Percentiles rank a stretch among this genome's conserved stretches.
Evolutionary conservation across 495 filamentous ascomycete species (phyloP).

Genomic region (Lichenothelia convexa): DNA sequence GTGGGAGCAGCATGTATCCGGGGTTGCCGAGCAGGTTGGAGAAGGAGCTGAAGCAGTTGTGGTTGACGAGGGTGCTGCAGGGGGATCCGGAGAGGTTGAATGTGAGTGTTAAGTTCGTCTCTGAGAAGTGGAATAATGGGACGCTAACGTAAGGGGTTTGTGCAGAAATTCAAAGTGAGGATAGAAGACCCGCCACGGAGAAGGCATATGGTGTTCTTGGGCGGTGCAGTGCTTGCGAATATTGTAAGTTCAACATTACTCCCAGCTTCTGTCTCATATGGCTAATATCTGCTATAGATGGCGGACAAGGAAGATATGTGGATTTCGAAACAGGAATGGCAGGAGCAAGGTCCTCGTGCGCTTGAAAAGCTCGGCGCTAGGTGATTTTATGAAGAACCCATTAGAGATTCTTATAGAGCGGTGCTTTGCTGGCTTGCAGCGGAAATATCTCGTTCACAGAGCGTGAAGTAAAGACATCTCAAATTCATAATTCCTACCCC

Average conservation of each 20-base stretch:
- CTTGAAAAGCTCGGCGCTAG: slow-evolving; percentile 84
- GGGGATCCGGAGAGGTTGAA: slow-evolving; percentile 82
- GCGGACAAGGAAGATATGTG: slow-evolving; percentile 98
- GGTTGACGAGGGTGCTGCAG: slow-evolving; percentile 78
- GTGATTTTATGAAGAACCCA: no score
- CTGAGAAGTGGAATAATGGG: neutral
- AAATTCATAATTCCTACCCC: no score
- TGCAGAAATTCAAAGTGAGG: slow-evolving; percentile 92
- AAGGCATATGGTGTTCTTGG: slow-evolving; percentile 97
- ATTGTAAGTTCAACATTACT: slow-evolving; percentile 37
- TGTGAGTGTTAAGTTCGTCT: slow-evolving; percentile 26
- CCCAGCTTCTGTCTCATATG: neutral
- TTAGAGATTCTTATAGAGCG: no score
- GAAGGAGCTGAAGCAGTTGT: slow-evolving; percentile 97
- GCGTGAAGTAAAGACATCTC: no score
- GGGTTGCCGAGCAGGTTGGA: slow-evolving; percentile 85
- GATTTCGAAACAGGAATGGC: slow-evolving; percentile 93
- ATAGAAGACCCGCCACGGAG: slow-evolving; percentile 94
- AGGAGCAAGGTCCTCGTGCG: slow-evolving; percentile 72
- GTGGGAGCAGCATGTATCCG: slow-evolving; percentile 96
- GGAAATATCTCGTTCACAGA: no score
- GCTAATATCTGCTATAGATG: slow-evolving; percentile 39
- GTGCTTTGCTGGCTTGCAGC: no score
- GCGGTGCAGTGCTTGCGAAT: slow-evolving; percentile 90
- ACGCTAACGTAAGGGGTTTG: neutral